A percentile compares a stretch with the other conserved stretches of the same genome.
Evolutionary conservation across 305 asterid genomes (phyloP).

Genomic region (Fraxinus sp.): DNA sequence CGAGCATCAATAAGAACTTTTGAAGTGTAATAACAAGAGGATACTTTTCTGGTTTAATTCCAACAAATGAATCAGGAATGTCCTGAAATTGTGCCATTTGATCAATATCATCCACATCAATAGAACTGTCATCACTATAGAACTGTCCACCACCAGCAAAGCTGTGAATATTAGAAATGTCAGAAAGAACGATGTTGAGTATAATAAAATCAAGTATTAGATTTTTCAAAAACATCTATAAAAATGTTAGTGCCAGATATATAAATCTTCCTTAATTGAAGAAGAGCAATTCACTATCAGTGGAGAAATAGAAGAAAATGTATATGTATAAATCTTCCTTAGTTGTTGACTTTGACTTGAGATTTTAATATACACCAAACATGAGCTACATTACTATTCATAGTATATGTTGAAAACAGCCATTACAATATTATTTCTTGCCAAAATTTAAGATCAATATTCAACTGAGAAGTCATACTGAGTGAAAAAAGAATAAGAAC

Average conservation of each 20-base stretch:
- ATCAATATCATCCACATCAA: conserved; percentile 45
- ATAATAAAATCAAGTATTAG: neutral
- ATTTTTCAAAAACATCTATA: neutral
- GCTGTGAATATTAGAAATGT: conserved; percentile 30
- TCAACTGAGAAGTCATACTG: neutral
- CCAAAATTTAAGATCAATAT: neutral
- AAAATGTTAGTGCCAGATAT: neutral
- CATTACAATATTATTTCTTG: neutral
- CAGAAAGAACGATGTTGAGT: neutral
- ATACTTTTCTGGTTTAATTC: conserved; percentile 38
- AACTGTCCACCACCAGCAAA: conserved; percentile 35
- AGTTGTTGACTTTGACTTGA: neutral
- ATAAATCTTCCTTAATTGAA: neutral
- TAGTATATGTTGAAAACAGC: neutral
- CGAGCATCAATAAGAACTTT: conserved; percentile 66
- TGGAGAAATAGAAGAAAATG: neutral
- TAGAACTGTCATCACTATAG: conserved; percentile 21
- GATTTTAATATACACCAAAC: neutral
- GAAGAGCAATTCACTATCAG: neutral
- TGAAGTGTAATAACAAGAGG: conserved; percentile 64
- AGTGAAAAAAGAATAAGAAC: neutral
- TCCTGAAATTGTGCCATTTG: conserved; percentile 45
- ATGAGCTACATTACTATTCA: neutral
- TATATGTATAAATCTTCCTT: no score
- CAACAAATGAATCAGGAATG: conserved; percentile 54